Conservation (phyloP, 805 yeast species). For the Pichia insulana region DNA sequence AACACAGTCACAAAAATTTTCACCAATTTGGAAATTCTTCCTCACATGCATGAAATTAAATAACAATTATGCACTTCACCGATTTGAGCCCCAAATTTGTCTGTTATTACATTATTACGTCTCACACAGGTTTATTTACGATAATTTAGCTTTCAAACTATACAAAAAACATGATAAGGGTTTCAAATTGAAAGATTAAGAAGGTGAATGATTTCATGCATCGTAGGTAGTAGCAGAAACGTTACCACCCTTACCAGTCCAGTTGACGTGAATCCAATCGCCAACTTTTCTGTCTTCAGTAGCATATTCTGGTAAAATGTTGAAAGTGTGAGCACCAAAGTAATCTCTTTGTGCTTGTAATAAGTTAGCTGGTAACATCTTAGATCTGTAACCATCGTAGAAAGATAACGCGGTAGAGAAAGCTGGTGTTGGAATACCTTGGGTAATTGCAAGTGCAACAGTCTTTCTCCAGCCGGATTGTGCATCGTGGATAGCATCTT, state of each 20-base stretch:
- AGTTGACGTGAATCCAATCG: constrained; percentile 88
- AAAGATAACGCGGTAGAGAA: constrained; percentile 93
- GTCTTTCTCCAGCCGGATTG: constrained; percentile 94
- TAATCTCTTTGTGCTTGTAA: constrained; percentile 99
- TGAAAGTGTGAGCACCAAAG: constrained; percentile 99
- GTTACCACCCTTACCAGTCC: constrained; percentile 99
- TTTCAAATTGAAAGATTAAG: no score
- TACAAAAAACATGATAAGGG: no score
- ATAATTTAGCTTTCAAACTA: not conserved
- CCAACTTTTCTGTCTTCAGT: constrained; percentile 68
- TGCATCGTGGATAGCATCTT: constrained; percentile 84
- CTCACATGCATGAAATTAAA: no score
- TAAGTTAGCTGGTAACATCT: constrained; percentile 91
- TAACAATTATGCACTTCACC: no score
- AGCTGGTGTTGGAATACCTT: constrained; percentile 97
- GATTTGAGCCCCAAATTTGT: no score
- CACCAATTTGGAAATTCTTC: not conserved
- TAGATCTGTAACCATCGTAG: constrained; percentile 99
- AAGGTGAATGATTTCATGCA: constrained; percentile 43
- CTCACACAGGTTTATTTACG: no score
- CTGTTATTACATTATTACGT: no score
- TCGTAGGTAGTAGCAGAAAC: constrained; percentile 90
- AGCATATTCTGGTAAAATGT: constrained; percentile 82
- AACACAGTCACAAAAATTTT: constrained; percentile 14
- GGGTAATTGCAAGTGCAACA: constrained; percentile 63